phyloP scores from a whole-genome alignment of 352 stramenopile genomes.

The Aphanomyces stellatus region DNA sequence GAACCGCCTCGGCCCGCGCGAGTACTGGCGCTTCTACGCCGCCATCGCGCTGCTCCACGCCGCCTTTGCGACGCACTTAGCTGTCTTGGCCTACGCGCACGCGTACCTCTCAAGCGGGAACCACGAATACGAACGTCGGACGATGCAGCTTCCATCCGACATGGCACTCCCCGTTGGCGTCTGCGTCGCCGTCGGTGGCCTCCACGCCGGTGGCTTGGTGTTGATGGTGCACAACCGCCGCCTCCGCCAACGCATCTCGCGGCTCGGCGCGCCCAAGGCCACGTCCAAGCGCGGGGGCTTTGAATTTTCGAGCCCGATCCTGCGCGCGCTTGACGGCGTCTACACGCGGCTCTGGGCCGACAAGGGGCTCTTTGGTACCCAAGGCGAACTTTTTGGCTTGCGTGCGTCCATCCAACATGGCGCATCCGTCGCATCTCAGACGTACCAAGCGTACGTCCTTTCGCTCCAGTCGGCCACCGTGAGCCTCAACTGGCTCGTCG shows the following conservation, averaged over 20 bases:
- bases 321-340: background rate
- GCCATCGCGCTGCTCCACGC: background rate
- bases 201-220: background rate
- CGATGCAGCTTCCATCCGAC: background rate
- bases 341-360: background rate
- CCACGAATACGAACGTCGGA: constrained; percentile 1
- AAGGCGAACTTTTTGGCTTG: background rate
- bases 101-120: background rate
- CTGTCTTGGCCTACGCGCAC: background rate
- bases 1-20: background rate
- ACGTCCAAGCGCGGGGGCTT: background rate
- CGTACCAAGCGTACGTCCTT: background rate
- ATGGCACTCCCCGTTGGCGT: background rate
- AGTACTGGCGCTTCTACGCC: background rate
- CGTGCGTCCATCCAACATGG: background rate
- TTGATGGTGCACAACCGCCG: background rate
- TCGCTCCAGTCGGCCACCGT: background rate
- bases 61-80: background rate
- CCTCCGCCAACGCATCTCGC: background rate
- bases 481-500: background rate
- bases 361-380: background rate
- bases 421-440: background rate
- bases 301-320: background rate
- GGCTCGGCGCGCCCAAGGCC: background rate
- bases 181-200: background rate